Base-by-base conservation (phyloP, 192 early-diverging fungal species). In the Podila epigama region DNA sequence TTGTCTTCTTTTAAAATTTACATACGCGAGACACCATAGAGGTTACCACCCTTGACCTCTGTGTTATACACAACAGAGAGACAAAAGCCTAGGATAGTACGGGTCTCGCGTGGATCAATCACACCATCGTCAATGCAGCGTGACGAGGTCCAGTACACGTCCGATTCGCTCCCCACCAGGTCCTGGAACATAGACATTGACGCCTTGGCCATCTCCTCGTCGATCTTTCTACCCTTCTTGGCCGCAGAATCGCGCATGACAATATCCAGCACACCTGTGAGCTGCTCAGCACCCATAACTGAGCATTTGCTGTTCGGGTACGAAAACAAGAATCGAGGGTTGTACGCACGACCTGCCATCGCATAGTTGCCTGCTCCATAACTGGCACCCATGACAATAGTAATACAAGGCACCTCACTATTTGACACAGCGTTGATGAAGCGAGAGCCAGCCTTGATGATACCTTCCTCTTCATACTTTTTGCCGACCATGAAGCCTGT, bases 401-500 rank as follows among this genome's bases (percentile, higher is more conserved):
- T 82, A 35, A 89, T 87, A 31, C 81, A 83, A 18, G 87, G 87
- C 8, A 89, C 87, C 34, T 81, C 51, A 2, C 82, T 83, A 63
- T 91, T 91, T 31, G 84, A 83, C 4, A 91, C 87, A 8, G 89
- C 89, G 64, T 89, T 91, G 75, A 91, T 88, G 48, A 91, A 89
- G 6, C 85, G 83, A 1, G 86, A 64, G 32, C 89, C 89, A 25
- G 89, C 89, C 75, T 91, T 91, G 63, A 91, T 86, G 37, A 91
- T 91, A 20, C 89, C 89, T 20, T 86, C 82, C 79, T 91, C 89
- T 63, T 91, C 89, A 50, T 83, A 87, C 58, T 81, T 69, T 50
- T 85, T 85, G 36, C 89, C 89, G 16, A 91, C 89, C 89, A 91
- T 91, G 56, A 91, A 91, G 39, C 89, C 89, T 9, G 89, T 91